These are phyloP conservation scores for Adansonia madagascariensis DNA, from an alignment of 441 rosid species.

Conservation along the genomic window DNA sequence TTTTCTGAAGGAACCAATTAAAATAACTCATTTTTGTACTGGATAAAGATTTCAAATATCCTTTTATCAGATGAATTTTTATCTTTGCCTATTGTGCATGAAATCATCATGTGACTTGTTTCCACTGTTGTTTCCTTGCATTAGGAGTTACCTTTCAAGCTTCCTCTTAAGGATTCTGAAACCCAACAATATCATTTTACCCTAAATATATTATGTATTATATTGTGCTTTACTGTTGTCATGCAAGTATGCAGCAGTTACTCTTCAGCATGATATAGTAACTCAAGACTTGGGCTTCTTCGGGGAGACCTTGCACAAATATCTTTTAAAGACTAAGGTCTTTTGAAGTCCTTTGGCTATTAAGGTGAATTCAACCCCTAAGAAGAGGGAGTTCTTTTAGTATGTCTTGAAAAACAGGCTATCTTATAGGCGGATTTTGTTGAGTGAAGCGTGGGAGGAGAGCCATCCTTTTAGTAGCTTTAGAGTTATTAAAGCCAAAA, in stretches of 20 bases:
- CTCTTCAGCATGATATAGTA: neutral
- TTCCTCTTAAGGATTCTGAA: conserved; percentile 14
- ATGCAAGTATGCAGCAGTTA: neutral
- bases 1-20: neutral
- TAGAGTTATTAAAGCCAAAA: conserved; percentile 7
- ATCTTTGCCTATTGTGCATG: neutral
- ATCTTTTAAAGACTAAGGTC: conserved; percentile 3
- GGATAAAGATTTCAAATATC: neutral
- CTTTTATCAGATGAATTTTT: conserved; percentile 10
- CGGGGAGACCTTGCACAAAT: neutral
- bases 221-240: neutral
- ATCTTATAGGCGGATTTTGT: conserved; percentile 1
- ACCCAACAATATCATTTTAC: neutral
- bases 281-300: neutral
- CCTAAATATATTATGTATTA: neutral
- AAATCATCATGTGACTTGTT: neutral
- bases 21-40: conserved; percentile 2
- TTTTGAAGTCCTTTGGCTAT: conserved; percentile 13
- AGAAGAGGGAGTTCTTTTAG: neutral
- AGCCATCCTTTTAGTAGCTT: conserved; percentile 20
- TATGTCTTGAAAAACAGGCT: neutral
- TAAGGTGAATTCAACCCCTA: conserved; percentile 1
- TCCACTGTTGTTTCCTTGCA: neutral
- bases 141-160: conserved; percentile 15
- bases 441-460: neutral